Conservation (phyloP, 208 protist genomes). For the Leishmania mexicana region DNA sequence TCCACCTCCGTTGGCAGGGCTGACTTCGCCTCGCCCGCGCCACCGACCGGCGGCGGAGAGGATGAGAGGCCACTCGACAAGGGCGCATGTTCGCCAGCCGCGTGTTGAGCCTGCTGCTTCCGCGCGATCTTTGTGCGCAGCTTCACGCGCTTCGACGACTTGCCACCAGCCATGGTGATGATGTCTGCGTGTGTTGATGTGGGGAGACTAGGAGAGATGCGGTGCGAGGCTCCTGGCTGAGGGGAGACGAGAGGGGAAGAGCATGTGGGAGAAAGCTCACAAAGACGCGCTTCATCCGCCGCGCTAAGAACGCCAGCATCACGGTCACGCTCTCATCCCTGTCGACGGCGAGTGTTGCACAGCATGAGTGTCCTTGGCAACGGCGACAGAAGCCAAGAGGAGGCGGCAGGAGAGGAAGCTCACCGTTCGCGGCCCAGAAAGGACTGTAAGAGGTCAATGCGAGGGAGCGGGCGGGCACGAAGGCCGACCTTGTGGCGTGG, state of each 20-base stretch:
- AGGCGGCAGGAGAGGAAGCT: neutral
- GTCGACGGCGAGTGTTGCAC: neutral
- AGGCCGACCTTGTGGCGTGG: neutral
- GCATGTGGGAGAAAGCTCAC: neutral
- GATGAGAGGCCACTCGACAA: neutral
- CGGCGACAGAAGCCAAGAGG: neutral
- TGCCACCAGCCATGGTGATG: slow-evolving; percentile 20
- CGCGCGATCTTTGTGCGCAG: slow-evolving; percentile 23
- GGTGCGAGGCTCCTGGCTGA: neutral
- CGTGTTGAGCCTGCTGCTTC: slow-evolving; percentile 4
- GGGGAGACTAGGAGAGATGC: neutral
- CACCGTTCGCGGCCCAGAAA: neutral
- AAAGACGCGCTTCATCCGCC: too few species aligned
- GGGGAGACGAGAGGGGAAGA: neutral
- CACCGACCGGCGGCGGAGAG: neutral
- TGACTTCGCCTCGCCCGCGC: neutral
- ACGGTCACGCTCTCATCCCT: neutral
- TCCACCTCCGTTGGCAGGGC: neutral
- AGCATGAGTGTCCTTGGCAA: neutral
- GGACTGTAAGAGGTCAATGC: neutral
- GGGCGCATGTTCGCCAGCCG: neutral
- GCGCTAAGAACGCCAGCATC: neutral
- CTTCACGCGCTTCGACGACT: slow-evolving; percentile 31
- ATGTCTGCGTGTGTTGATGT: neutral
- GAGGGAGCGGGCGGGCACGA: neutral